Base-by-base conservation (phyloP, 1,139 yeast species). In the Lodderomyces pseudojiufengensis region DNA sequence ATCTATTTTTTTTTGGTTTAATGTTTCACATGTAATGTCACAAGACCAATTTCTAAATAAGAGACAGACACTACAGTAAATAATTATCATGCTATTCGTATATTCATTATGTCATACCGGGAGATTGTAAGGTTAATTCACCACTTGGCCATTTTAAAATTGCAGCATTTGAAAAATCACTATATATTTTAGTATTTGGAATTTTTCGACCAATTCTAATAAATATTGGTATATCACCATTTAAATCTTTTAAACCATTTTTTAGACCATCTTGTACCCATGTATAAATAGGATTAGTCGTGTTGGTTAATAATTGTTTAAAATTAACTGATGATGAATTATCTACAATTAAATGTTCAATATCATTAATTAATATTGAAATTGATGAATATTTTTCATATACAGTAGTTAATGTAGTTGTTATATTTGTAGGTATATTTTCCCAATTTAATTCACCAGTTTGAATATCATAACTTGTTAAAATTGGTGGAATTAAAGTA, bases 311-410 rank as follows among this genome's bases (percentile, higher is more conserved):
- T 20, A 80, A 41, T 4, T 52, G 45, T 9, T 55, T 62, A 24
- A 80, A 45, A 45, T 73, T 65, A 4, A 80, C 48, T 1, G 63
- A 22, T 5, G 32, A 24, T 9, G 13, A 8, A 12, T 15, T 24
- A 16, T 32, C 27, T 20, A 26, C 11, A 3, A 80, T 74, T 50
- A 72, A 84, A 27, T 79, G 63, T 54, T 87, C 95, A n/a, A 87
- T 63, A 50, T 88, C 96, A 50, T 88, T 85, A 27, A 88, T 61
- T 33, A 87, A 57, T 29, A 87, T 55, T 1, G 95, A 82, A 38
- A 72, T 72, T 0, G 81, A 80, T 28, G 69, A 57, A 52, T 52
- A 54, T 32, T 49, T 49, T 2, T 42, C 41, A 12, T 51, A 49
- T 4, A 24, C 10, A 13, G 46, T 49, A 1, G 37, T 34, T 3